Percentiles rank a stretch among this genome's conserved stretches.
These are phyloP conservation scores for Saccharomyces pastorianus DNA, from an alignment of 1,139 yeast genomes.

Conservation along the genomic window DNA sequence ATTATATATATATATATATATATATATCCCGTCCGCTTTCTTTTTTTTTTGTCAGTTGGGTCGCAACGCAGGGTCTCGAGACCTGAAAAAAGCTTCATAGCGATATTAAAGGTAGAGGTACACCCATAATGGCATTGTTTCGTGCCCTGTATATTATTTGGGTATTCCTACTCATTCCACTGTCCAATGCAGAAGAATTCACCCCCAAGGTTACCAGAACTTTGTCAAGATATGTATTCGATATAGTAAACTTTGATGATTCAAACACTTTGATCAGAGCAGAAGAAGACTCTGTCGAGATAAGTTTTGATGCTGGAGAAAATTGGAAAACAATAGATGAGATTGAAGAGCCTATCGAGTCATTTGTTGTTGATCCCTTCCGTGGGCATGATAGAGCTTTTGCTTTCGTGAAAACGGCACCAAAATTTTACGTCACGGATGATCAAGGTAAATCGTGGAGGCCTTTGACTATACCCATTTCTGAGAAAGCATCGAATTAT, in stretches of 20 bases:
- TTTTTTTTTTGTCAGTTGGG: too few species aligned
- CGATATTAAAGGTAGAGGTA: neutral
- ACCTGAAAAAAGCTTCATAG: too few species aligned
- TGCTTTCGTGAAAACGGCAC: slow-evolving; percentile 3
- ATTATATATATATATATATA: too few species aligned
- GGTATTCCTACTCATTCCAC: neutral
- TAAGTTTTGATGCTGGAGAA: slow-evolving; percentile 20
- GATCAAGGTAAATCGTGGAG: slow-evolving; percentile 27
- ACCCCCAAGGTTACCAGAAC: slow-evolving; percentile 16
- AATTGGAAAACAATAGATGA: slow-evolving; percentile 18
- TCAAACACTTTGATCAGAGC: slow-evolving; percentile 16
- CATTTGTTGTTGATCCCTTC: slow-evolving; percentile 13
- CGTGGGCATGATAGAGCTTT: slow-evolving; percentile 21
- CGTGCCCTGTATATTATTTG: slow-evolving; percentile 3
- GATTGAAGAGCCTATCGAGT: slow-evolving; percentile 5
- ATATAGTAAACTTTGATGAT: slow-evolving; percentile 24
- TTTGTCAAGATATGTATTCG: neutral
- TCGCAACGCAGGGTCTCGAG: too few species aligned
- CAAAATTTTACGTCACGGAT: slow-evolving; percentile 17
- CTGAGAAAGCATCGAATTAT: neutral
- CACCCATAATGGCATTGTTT: neutral
- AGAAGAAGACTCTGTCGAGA: slow-evolving; percentile 9
- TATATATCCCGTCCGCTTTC: too few species aligned
- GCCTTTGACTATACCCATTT: neutral
- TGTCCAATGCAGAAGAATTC: slow-evolving; percentile 8